Evolutionary conservation across 305 asterid genomes (phyloP).

Genomic region (Solanum hybrid): DNA sequence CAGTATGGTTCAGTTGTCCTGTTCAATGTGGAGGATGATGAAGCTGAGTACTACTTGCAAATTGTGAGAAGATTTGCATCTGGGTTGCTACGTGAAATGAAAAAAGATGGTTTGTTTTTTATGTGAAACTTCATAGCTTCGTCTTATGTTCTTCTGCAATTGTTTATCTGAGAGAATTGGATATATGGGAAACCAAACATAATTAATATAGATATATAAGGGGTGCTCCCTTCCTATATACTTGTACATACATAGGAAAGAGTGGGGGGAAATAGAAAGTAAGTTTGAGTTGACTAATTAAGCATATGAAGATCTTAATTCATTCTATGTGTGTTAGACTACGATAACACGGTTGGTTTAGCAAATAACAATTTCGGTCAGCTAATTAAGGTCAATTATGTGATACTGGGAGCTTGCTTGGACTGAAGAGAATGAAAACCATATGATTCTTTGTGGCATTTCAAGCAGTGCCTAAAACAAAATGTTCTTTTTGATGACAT

Average conservation of each 20-base stretch:
- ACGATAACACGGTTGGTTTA: not conserved
- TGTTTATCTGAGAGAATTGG: not conserved
- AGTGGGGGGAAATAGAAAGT: not conserved
- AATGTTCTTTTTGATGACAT: not conserved
- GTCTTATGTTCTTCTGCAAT: not conserved
- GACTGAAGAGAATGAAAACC: not conserved
- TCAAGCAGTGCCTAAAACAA: not conserved
- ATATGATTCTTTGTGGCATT: not conserved
- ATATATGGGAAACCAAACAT: not conserved
- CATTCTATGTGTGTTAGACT: not conserved
- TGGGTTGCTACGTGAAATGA: constrained; percentile 79
- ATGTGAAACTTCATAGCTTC: not conserved
- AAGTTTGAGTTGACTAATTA: not conserved
- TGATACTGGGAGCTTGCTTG: not conserved
- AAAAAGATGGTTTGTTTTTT: constrained; percentile 64
- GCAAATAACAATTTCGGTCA: not conserved
- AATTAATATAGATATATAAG: not conserved
- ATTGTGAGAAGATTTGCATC: constrained; percentile 60
- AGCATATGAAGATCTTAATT: not conserved
- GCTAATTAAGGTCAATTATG: not conserved
- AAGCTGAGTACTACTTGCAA: constrained; percentile 62
- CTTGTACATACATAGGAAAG: not conserved
- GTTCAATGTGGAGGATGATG: constrained; percentile 85
- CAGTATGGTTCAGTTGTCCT: constrained; percentile 87
- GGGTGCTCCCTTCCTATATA: not conserved